Evolutionary conservation across 2,329 filamentous ascomycete species (phyloP).

Genomic region (Aspergillus sp.): DNA sequence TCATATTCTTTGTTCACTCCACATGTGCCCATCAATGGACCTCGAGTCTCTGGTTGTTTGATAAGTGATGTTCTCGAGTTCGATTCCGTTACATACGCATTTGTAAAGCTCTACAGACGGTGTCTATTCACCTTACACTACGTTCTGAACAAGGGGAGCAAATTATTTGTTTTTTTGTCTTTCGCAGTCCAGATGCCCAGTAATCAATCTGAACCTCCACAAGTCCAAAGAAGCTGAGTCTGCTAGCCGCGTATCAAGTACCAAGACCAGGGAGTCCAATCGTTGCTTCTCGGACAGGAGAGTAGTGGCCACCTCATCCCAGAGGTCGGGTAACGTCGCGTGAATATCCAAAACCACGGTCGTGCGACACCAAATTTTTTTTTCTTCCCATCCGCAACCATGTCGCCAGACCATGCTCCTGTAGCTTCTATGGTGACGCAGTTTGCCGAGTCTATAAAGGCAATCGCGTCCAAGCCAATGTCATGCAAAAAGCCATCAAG

Average conservation of each 20-base stretch:
- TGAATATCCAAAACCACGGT: constrained; percentile 16
- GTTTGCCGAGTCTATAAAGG: constrained; percentile 28
- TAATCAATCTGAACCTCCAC: constrained; percentile 10
- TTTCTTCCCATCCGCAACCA: constrained; percentile 25
- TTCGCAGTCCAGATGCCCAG: constrained; percentile 11
- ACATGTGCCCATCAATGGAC: background rate
- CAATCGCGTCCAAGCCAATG: constrained; percentile 23
- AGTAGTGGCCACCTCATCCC: constrained; percentile 6
- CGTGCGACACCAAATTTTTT: constrained; percentile 24
- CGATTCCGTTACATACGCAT: background rate
- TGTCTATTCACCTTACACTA: constrained; percentile 1
- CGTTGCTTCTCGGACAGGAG: constrained; percentile 6
- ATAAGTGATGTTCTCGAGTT: background rate
- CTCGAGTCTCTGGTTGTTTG: background rate
- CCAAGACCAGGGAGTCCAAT: constrained; percentile 5
- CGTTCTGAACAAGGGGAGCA: background rate
- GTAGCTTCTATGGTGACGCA: constrained; percentile 30
- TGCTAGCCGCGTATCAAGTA: constrained; percentile 2
- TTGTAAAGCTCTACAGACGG: background rate
- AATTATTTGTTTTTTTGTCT: constrained; percentile 8
- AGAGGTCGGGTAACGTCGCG: constrained; percentile 6
- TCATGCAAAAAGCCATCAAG: constrained; percentile 28
- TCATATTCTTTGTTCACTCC: background rate
- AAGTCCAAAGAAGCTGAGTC: constrained; percentile 5
- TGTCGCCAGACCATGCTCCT: constrained; percentile 23